Base-by-base conservation (phyloP, 2,329 filamentous ascomycete species). In the Trichoderma sp. region DNA sequence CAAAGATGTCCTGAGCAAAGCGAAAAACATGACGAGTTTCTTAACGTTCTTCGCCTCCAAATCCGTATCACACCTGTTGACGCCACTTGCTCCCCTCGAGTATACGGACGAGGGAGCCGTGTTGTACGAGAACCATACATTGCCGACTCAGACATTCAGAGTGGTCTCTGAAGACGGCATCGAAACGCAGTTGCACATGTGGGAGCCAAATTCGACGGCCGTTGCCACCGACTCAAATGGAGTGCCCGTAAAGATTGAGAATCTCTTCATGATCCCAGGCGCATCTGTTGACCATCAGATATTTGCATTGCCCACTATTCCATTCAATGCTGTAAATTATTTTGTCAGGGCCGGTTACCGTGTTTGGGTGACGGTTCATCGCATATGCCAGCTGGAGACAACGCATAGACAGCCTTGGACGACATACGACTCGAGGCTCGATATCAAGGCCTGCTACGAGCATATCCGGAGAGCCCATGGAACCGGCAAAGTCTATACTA, bases 241-340 rank as follows among this genome's bases (percentile, higher is more conserved):
- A 18, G 26, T 8, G 2, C 56, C 71, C 3, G 67, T 70, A 10
- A 58, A 63, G 16, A 51, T 67, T 5, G 82, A 82, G 73, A 85
- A 86, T 70, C 77, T 90, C 6, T 83, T 90, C 70, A 84, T 90
- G 81, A 82, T 90, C 55, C 87, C 88, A 0, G 89, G 88, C 24
- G 87, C 87, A 0, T 82, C 86, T 1, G 88, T 90, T 1, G 86
- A 90, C 75, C 86, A 90, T 72, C 84, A 87, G 71, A 88, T 90
- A 65, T 90, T 82, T 71, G 83, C 88, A 0, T 80, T 89, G 32
- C 87, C 88, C 2, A 90, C 88, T 2, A 88, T 90, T 66, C 82
- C 83, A n/a, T 84, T 83, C 71, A 90, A 90, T 75, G 83, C 87
- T 0, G 83, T 90, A 70, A 87, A 90, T 74, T 89, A 89, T 77